Evolutionary conservation across 352 stramenopile genomes (phyloP).

Genomic region (Globisporangium mamillatum): DNA sequence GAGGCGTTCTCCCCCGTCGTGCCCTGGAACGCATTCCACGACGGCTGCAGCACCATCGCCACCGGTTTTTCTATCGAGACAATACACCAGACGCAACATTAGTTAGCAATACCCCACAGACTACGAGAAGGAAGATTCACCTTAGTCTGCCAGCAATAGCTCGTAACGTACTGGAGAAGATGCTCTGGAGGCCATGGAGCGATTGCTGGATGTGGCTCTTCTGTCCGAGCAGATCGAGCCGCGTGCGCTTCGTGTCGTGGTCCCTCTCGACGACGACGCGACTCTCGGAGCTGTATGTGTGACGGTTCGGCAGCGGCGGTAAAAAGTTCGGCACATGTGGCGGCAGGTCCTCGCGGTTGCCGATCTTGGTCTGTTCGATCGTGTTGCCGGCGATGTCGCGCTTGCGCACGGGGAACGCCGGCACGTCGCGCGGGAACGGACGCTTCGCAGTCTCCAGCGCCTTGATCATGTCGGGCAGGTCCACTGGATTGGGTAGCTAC

Average conservation of each 20-base stretch:
- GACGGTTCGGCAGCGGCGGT: constrained; percentile 48
- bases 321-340: constrained; percentile 50
- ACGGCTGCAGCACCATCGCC: constrained; percentile 37
- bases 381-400: constrained; percentile 40
- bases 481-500: constrained; percentile 30
- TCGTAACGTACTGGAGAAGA: constrained; percentile 31
- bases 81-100: not conserved
- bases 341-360: constrained; percentile 44
- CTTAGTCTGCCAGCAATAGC: not conserved
- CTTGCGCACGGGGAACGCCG: constrained; percentile 50
- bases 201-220: constrained; percentile 63
- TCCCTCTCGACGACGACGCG: constrained; percentile 51
- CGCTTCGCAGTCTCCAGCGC: constrained; percentile 48
- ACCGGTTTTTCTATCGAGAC: constrained; percentile 34
- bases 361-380: constrained; percentile 59
- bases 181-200: constrained; percentile 47
- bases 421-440: constrained; percentile 52
- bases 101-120: not conserved
- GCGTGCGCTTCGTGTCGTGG: constrained; percentile 49
- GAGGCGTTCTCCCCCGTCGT: constrained; percentile 36
- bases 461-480: constrained; percentile 49
- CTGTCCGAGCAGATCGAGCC: constrained; percentile 50
- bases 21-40: constrained; percentile 54
- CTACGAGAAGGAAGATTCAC: not conserved
- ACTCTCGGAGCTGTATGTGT: constrained; percentile 59